These are phyloP conservation scores for Aureobasidium melanogenum DNA, from an alignment of 2,329 filamentous ascomycete species.

Conservation along the genomic window DNA sequence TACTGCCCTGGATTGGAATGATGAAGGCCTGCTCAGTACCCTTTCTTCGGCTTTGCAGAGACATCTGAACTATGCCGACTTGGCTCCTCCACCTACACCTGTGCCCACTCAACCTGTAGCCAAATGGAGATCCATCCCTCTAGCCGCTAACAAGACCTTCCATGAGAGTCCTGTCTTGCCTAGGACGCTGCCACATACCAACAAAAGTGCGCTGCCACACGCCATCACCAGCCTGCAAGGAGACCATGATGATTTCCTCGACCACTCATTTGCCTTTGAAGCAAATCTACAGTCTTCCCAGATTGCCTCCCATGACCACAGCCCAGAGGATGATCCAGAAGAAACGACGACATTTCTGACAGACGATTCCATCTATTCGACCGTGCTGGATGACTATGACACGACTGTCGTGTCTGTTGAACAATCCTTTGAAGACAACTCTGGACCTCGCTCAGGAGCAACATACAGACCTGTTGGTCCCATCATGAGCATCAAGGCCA, in stretches of 20 bases:
- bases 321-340: conserved; percentile 12
- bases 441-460: conserved; percentile 11
- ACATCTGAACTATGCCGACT: conserved; percentile 26
- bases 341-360: conserved; percentile 29
- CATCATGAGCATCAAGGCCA: conserved; percentile 56
- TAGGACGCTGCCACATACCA: neutral
- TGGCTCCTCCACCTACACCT: conserved; percentile 6
- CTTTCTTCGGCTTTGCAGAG: conserved; percentile 35
- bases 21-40: conserved; percentile 40
- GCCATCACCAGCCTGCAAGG: neutral
- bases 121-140: conserved; percentile 20
- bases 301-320: conserved; percentile 26
- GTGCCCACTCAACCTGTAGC: conserved; percentile 16
- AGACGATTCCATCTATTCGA: conserved; percentile 25
- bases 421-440: conserved; percentile 15
- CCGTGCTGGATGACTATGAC: conserved; percentile 19
- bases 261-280: conserved; percentile 67
- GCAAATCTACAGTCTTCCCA: conserved; percentile 57
- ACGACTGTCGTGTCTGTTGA: neutral
- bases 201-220: neutral
- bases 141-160: neutral
- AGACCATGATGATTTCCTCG: conserved; percentile 56
- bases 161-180: conserved; percentile 5
- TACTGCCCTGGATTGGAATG: conserved; percentile 46
- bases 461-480: conserved; percentile 25